Percentiles rank a stretch among this genome's conserved stretches.
These are phyloP conservation scores for Salix brachista DNA, from an alignment of 345 rosid genomes.

Conservation along the genomic window DNA sequence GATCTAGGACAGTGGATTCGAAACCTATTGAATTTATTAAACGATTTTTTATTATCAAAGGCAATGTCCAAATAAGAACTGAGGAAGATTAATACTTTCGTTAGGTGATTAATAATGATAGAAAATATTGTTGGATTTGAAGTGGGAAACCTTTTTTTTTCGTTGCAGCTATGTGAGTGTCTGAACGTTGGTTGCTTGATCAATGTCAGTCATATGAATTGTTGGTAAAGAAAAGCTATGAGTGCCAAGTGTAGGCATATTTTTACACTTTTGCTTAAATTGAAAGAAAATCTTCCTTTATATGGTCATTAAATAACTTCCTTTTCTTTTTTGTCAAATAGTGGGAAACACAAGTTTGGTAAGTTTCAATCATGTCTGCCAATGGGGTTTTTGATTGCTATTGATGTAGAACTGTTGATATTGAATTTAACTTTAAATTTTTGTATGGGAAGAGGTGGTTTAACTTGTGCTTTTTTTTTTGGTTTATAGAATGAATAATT, in stretches of 20 bases:
- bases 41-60: not conserved
- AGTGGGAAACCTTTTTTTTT: not conserved
- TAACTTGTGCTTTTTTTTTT: not conserved
- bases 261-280: not conserved
- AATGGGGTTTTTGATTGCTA: not conserved
- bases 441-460: not conserved
- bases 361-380: not conserved
- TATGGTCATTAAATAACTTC: not conserved
- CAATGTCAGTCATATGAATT: not conserved
- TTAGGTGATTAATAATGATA: too few species aligned
- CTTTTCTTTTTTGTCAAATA: not conserved
- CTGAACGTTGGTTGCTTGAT: not conserved
- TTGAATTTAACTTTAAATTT: not conserved
- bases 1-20: not conserved
- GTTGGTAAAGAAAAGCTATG: not conserved
- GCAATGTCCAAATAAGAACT: not conserved
- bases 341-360: not conserved
- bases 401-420: not conserved
- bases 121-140: not conserved
- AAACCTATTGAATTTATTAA: not conserved
- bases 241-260: not conserved
- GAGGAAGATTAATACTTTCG: not conserved
- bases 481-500: not conserved
- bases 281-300: not conserved
- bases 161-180: constrained; percentile 7